Evolutionary conservation across 2,329 filamentous ascomycete genomes (phyloP), one percentile per base, ranked within the genome.

Genomic region (Camptophora hylomeconis): DNA sequence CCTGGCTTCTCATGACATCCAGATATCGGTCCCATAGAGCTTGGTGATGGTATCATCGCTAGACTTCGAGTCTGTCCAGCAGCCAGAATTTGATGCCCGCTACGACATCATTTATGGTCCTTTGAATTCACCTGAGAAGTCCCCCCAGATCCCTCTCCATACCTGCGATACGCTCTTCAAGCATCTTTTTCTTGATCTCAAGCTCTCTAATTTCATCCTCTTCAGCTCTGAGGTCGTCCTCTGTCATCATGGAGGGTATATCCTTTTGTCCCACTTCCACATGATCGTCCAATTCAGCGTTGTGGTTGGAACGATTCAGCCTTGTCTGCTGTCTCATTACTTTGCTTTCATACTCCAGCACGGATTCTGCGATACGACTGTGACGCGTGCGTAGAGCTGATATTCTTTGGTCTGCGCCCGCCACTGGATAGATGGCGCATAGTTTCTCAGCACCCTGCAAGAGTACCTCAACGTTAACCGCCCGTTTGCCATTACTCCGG

Each of bases 361-460:
- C 63, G 13, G 84, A 93, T 26, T 72, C 72, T 17, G 65, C 65
- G 35, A 89, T 68, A 45, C 81, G 67, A 20, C 70, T 65, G 52
- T 87, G 71, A 45, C 81, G 75, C 30, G 69, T 67, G 36, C 84
- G 67, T 47, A 93, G 64, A 21, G 65, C 63, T 0, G 72, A 62
- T 41, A 95, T 92, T 37, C 75, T 70, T 46, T 92, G 82, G 10
- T 68, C 54, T 4, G 81, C 82, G 4, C 84, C 86, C 0, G 79
- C 69, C 16, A 92, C 67, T 18, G 82, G 78, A 49, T 94, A 95
- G 16, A 94, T 86, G 24, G 69, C 69, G 44, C 84, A 86, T 17
- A 95, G 67, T 61, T 84, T 93, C 61, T 94, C 84, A 1, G 86
- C 87, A 1, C 87, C 86, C 30, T 71, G 67, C 13, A 98, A 65